phyloP scores from a whole-genome alignment of 108 stramenopile species.

The Poteriospumella lacustris region DNA sequence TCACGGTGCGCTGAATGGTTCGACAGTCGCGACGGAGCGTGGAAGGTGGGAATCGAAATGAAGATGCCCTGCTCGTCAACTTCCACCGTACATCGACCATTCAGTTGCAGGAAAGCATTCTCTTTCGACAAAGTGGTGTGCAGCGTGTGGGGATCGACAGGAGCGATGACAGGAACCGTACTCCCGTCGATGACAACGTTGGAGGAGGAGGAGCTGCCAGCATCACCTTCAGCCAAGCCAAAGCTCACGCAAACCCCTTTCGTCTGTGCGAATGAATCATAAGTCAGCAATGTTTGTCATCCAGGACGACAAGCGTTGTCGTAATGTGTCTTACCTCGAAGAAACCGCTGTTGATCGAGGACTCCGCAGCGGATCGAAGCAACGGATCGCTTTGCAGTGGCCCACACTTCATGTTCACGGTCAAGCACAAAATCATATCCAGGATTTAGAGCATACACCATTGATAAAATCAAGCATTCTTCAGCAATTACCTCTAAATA shows the following conservation, averaged over 20 bases:
- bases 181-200: not conserved
- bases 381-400: not conserved
- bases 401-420: not conserved
- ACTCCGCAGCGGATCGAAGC: not conserved
- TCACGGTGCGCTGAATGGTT: not conserved
- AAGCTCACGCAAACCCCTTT: slow-evolving; percentile 5
- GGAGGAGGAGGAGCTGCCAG: not conserved
- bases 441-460: too few relatives aligned
- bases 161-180: not conserved
- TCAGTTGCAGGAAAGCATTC: not conserved
- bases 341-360: not conserved
- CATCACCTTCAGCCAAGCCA: not conserved
- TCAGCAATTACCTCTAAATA: slow-evolving; percentile 2
- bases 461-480: too few relatives aligned
- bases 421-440: too few relatives aligned
- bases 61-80: not conserved
- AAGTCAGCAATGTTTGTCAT: not conserved
- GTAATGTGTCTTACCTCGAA: not conserved
- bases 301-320: not conserved
- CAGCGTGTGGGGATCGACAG: not conserved
- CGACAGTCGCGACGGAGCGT: not conserved
- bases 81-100: not conserved
- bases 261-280: not conserved
- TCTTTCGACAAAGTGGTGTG: not conserved
- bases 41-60: slow-evolving; percentile 2